Conservation (phyloP, 2,329 filamentous ascomycete genomes). For the Ascocoryne sarcoides region DNA sequence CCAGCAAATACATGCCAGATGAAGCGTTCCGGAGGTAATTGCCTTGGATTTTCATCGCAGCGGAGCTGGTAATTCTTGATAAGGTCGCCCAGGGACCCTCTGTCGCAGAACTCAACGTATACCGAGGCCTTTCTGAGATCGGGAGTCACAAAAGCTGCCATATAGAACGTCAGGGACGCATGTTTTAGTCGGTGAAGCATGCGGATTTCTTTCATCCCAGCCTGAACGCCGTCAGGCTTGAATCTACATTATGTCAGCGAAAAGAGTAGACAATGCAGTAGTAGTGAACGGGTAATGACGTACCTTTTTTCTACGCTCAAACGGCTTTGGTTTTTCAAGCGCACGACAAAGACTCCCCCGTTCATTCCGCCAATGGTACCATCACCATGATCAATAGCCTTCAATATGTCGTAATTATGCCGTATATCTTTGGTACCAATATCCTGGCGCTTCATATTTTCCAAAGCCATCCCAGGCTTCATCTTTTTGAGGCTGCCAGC, state of each 20-base stretch:
- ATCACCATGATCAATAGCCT: conserved; percentile 18
- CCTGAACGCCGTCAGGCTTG: neutral
- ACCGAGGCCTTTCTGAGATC: conserved; percentile 12
- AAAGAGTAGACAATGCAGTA: too few species aligned
- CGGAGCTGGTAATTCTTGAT: conserved; percentile 13
- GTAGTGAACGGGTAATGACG: too few species aligned
- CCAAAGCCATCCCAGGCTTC: neutral
- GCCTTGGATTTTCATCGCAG: neutral
- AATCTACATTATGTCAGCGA: conserved; percentile 2
- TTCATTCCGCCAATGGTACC: conserved; percentile 23
- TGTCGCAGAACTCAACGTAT: conserved; percentile 25
- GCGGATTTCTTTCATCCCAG: conserved; percentile 14
- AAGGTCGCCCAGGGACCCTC: conserved; percentile 20
- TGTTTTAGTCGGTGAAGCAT: conserved; percentile 19
- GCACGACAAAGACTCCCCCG: conserved; percentile 21
- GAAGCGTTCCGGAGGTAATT: conserved; percentile 18
- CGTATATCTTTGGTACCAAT: conserved; percentile 10
- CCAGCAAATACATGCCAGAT: conserved; percentile 24
- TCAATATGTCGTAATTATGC: conserved; percentile 16
- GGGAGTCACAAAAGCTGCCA: conserved; percentile 14
- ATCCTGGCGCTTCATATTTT: conserved; percentile 3
- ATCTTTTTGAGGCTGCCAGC: neutral
- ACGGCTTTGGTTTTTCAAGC: conserved; percentile 7
- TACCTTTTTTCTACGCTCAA: conserved; percentile 12
- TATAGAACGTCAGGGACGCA: conserved; percentile 16